Percentiles rank a stretch among this genome's conserved stretches.
These are phyloP conservation scores for Stevia rebaudiana DNA, from an alignment of 140 eudicot species.

Conservation along the genomic window DNA sequence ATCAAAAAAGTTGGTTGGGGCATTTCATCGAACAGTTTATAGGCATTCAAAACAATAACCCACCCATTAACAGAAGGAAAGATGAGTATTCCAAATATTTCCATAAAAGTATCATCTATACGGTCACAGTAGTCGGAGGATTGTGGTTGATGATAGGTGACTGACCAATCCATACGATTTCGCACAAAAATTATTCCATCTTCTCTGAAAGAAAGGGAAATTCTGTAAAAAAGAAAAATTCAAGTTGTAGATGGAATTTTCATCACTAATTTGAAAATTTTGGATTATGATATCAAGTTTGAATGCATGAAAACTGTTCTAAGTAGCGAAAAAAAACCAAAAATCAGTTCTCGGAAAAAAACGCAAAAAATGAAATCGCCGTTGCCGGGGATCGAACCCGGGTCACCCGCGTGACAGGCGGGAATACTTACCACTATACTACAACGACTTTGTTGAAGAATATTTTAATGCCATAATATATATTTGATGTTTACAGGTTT, in stretches of 20 bases:
- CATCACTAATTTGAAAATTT: neutral
- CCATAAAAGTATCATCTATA: too few species aligned
- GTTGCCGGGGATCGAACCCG: conserved; percentile 85
- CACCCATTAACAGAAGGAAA: neutral
- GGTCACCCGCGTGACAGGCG: conserved; percentile 95
- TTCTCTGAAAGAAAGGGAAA: neutral
- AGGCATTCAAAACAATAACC: neutral
- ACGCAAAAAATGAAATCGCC: conserved; percentile 11
- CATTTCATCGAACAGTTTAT: conserved; percentile 8
- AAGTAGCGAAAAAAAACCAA: too few species aligned
- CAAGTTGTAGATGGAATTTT: too few species aligned
- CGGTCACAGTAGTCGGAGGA: neutral
- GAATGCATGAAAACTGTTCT: neutral
- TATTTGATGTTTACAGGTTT: too few species aligned
- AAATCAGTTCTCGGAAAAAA: too few species aligned
- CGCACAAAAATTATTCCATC: neutral
- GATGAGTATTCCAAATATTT: too few species aligned
- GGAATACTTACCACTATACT: conserved; percentile 76
- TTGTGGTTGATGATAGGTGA: neutral
- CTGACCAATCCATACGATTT: neutral
- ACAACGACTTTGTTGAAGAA: neutral
- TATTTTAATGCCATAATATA: too few species aligned
- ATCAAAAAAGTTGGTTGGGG: neutral
- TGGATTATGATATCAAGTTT: neutral
- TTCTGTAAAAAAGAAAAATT: neutral